Evolutionary conservation across 768 basidiomycete species (phyloP).

Genomic region (Podaxis sp.): DNA sequence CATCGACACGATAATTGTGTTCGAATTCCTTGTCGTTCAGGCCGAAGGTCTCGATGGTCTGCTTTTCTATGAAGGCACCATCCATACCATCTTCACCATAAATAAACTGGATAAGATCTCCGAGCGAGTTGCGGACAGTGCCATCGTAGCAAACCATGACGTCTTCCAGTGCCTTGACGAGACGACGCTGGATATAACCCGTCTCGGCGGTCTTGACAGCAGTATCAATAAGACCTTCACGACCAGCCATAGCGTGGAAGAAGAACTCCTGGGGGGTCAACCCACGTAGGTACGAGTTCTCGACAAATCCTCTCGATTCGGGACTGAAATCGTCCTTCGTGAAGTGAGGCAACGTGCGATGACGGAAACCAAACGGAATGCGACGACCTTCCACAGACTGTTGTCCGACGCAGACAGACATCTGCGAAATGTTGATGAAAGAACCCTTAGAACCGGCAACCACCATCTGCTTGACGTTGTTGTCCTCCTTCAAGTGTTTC

Average conservation of each 20-base stretch:
- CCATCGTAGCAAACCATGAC: conserved; percentile 98
- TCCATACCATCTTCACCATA: conserved; percentile 99
- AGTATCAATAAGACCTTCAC: conserved; percentile 98
- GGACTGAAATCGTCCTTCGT: conserved; percentile 98
- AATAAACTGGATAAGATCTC: conserved; percentile 93
- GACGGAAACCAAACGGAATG: conserved; percentile 97
- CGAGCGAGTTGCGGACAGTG: conserved; percentile 95
- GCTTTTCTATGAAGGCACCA: conserved; percentile 95
- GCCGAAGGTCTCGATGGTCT: conserved; percentile 87
- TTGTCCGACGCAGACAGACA: conserved; percentile 99
- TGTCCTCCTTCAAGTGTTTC: conserved; percentile 96
- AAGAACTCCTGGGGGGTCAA: conserved; percentile 98
- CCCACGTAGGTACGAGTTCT: conserved; percentile 96
- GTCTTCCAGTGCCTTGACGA: conserved; percentile 98
- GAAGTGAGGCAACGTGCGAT: conserved; percentile 95
- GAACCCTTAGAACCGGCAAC: conserved; percentile 98
- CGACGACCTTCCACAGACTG: conserved; percentile 98
- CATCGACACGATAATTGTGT: conserved; percentile 92
- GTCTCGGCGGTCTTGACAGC: conserved; percentile 99
- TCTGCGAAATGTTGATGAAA: conserved; percentile 99
- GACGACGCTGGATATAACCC: conserved; percentile 96
- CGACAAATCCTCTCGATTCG: conserved; percentile 96
- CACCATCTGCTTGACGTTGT: conserved; percentile 99
- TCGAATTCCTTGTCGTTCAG: conserved; percentile 83
- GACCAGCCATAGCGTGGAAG: conserved; percentile 99